These are phyloP conservation scores for Diplodia scrobiculata DNA, from an alignment of 2,329 filamentous ascomycete species.

Conservation along the genomic window DNA sequence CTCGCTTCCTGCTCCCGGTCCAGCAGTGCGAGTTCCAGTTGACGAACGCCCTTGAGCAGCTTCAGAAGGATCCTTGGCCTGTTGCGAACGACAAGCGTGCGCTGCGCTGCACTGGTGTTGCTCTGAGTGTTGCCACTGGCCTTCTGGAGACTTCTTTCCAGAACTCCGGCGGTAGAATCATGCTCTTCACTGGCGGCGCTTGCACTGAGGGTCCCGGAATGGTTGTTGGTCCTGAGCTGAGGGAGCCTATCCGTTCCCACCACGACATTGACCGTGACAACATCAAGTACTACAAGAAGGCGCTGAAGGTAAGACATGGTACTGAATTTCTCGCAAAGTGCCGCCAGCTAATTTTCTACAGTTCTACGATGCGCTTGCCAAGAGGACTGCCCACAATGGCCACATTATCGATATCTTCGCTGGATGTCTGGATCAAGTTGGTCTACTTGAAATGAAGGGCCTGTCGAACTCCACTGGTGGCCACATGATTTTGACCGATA, in stretches of 20 bases:
- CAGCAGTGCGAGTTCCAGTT: slow-evolving; percentile 97
- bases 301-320: slow-evolving; percentile 72
- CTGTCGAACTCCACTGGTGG: slow-evolving; percentile 94
- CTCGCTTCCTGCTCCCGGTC: slow-evolving; percentile 89
- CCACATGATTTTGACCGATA: slow-evolving; percentile 97
- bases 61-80: slow-evolving; percentile 97
- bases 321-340: too few species aligned
- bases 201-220: slow-evolving; percentile 95
- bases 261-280: slow-evolving; percentile 99
- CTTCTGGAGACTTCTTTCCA: slow-evolving; percentile 93
- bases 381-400: slow-evolving; percentile 92
- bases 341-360: slow-evolving; percentile 41
- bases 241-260: slow-evolving; percentile 95
- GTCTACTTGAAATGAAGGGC: slow-evolving; percentile 96
- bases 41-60: slow-evolving; percentile 89
- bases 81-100: slow-evolving; percentile 90
- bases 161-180: slow-evolving; percentile 90
- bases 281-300: slow-evolving; percentile 99
- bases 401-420: slow-evolving; percentile 98
- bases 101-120: slow-evolving; percentile 90
- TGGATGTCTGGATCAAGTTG: slow-evolving; percentile 95
- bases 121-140: slow-evolving; percentile 91
- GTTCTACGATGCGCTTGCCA: slow-evolving; percentile 94
- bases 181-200: slow-evolving; percentile 94
- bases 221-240: slow-evolving; percentile 92